These are phyloP conservation scores for Pseudogymnoascus sp. DNA, from an alignment of 2,329 filamentous ascomycete genomes.

Conservation along the genomic window DNA sequence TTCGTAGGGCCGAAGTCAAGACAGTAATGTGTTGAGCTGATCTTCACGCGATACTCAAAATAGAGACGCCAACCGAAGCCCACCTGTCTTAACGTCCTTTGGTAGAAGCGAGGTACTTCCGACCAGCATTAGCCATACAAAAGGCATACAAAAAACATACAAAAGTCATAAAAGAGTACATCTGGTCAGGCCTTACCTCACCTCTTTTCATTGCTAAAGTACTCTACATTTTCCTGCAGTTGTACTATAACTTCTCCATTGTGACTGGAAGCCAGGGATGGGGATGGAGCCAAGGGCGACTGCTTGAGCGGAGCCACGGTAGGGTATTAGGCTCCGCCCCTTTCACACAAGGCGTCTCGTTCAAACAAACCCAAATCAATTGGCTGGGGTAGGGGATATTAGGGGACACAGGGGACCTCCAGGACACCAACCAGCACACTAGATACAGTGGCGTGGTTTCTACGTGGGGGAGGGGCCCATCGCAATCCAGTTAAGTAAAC, in stretches of 20 bases:
- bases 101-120: not conserved
- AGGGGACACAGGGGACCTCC: not conserved
- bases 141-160: not conserved
- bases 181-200: not conserved
- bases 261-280: not conserved
- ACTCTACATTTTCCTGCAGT: not conserved
- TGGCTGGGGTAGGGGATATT: not conserved
- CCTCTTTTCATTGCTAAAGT: not conserved
- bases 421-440: not conserved
- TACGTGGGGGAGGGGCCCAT: constrained; percentile 4
- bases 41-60: constrained; percentile 3
- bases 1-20: constrained; percentile 2
- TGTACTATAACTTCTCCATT: not conserved
- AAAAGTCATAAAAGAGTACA: not conserved
- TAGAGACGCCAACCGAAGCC: constrained; percentile 4
- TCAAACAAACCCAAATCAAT: not conserved
- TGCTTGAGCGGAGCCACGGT: not conserved
- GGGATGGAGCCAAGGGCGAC: not conserved
- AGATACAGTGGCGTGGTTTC: constrained; percentile 2
- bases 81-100: constrained; percentile 2
- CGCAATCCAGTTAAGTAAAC: not conserved
- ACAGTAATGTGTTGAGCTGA: constrained; percentile 1
- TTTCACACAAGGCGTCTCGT: constrained; percentile 1
- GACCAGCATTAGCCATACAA: not conserved
- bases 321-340: constrained; percentile 3